Percentiles rank a stretch among this genome's conserved stretches.
Evolutionary conservation across 768 basidiomycete species (phyloP).

Genomic region (Tricholoma flavovirens): DNA sequence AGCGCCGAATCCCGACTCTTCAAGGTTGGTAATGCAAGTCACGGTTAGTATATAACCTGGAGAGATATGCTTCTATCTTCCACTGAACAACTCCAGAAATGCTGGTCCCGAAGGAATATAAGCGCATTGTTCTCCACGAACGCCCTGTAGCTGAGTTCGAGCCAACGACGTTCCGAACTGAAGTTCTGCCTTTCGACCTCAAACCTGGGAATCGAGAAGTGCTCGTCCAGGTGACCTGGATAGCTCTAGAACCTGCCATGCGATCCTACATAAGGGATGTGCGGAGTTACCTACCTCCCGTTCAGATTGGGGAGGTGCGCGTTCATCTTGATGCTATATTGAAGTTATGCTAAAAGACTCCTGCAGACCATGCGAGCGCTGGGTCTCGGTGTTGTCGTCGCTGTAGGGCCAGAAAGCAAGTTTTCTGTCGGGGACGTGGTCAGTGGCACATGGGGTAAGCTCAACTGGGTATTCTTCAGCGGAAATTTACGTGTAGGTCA

Average conservation of each 20-base stretch:
- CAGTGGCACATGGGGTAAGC: constrained; percentile 52
- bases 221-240: constrained; percentile 73
- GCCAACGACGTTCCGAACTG: constrained; percentile 66
- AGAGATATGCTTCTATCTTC: not conserved
- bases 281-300: constrained; percentile 68
- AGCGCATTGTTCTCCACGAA: constrained; percentile 68
- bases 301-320: constrained; percentile 57
- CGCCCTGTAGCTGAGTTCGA: constrained; percentile 67
- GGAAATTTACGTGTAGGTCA: constrained; percentile 18
- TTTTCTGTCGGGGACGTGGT: constrained; percentile 70
- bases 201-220: constrained; percentile 49
- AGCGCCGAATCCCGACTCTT: too few relatives aligned
- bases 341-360: not conserved
- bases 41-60: not conserved
- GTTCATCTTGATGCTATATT: not conserved
- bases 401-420: constrained; percentile 46
- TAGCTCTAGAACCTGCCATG: constrained; percentile 88
- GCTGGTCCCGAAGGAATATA: constrained; percentile 33
- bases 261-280: constrained; percentile 71
- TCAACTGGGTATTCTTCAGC: not conserved
- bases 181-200: constrained; percentile 47
- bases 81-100: constrained; percentile 1
- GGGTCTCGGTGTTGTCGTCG: constrained; percentile 63
- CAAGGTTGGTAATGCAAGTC: too few relatives aligned
- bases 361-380: constrained; percentile 63